phyloP scores from a whole-genome alignment of 306 rosid species.

The Cucurbita moschata region DNA sequence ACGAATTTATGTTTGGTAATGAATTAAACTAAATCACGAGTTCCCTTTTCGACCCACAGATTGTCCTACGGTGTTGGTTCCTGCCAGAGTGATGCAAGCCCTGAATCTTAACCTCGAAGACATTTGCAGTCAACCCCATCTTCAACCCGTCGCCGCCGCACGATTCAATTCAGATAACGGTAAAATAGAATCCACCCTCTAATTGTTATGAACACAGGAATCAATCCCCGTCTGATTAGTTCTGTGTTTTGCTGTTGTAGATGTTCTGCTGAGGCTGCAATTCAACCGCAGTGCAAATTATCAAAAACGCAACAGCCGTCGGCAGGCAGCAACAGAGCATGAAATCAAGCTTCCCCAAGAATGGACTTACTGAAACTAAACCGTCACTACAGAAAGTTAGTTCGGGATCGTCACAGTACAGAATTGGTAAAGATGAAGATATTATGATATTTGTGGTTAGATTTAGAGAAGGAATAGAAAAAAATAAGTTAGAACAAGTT shows the following conservation, averaged over 20 bases:
- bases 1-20: background rate
- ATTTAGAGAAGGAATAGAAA: background rate
- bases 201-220: background rate
- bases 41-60: slow-evolving; percentile 5
- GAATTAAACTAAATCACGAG: background rate
- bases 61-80: slow-evolving; percentile 32
- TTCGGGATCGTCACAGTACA: background rate
- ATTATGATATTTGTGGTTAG: background rate
- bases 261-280: background rate
- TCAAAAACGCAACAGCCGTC: background rate
- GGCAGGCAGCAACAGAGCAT: background rate
- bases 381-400: background rate
- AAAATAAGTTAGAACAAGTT: background rate
- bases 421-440: background rate
- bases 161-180: slow-evolving; percentile 16
- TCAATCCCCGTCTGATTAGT: background rate
- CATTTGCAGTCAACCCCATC: slow-evolving; percentile 17
- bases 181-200: background rate
- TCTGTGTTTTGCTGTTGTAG: background rate
- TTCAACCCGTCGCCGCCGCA: slow-evolving; percentile 14
- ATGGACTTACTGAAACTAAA: background rate
- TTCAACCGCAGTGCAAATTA: background rate
- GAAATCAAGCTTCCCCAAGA: slow-evolving; percentile 1
- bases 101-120: slow-evolving; percentile 24
- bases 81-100: slow-evolving; percentile 35